A percentile compares a stretch with the other conserved stretches of the same genome.
These are phyloP conservation scores for Fusarium equiseti DNA, from an alignment of 2,329 filamentous ascomycete genomes.

Conservation along the genomic window DNA sequence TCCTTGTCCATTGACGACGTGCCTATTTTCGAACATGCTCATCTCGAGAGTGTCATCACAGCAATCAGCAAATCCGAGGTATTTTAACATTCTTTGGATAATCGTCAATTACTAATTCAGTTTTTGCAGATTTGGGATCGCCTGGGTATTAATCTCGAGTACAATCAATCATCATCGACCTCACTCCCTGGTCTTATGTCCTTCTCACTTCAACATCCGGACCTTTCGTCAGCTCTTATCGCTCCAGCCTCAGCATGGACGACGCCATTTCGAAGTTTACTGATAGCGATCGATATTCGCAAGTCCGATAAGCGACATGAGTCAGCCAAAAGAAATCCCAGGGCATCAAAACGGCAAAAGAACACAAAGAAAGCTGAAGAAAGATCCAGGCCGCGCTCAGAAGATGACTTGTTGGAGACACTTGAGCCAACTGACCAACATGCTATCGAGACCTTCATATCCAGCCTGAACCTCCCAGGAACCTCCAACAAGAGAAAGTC, in stretches of 20 bases:
- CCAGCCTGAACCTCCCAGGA: constrained; percentile 35
- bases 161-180: constrained; percentile 8
- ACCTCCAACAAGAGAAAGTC: not conserved
- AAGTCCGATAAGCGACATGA: not conserved
- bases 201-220: constrained; percentile 55
- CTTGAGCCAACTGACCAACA: constrained; percentile 43
- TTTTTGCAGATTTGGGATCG: constrained; percentile 50
- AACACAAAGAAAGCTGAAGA: not conserved
- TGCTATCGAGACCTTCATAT: constrained; percentile 49
- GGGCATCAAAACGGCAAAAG: constrained; percentile 25
- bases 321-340: not conserved
- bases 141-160: constrained; percentile 48
- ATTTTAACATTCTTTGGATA: not conserved
- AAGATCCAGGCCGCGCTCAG: not conserved
- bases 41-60: constrained; percentile 27
- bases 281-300: constrained; percentile 45
- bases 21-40: constrained; percentile 19
- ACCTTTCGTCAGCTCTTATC: constrained; percentile 49
- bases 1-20: constrained; percentile 42
- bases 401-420: constrained; percentile 24
- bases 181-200: constrained; percentile 38
- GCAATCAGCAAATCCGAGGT: constrained; percentile 48
- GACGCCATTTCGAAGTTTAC: constrained; percentile 46
- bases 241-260: constrained; percentile 45
- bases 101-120: not conserved